Percentiles rank a stretch among this genome's conserved stretches.
Evolutionary conservation across 768 basidiomycete species (phyloP).

Genomic region (Hygrophorus russula): DNA sequence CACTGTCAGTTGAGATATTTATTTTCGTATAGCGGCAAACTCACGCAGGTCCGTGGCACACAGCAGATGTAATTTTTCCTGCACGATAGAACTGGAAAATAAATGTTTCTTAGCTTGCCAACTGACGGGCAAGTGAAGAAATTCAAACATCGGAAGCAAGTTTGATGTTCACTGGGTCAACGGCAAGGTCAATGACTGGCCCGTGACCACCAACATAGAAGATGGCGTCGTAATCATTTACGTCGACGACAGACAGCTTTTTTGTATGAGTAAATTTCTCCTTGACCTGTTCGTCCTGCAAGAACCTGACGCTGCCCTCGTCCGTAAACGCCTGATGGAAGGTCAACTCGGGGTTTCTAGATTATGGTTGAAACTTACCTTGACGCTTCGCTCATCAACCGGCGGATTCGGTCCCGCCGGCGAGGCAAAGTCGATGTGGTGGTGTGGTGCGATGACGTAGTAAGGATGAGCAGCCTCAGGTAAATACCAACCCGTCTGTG

Average conservation of each 20-base stretch:
- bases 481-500: conserved; percentile 60
- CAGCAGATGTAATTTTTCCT: conserved; percentile 57
- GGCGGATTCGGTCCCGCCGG: conserved; percentile 62
- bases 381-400: conserved; percentile 43
- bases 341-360: background rate
- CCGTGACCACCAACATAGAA: conserved; percentile 79
- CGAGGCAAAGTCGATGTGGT: conserved; percentile 47
- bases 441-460: conserved; percentile 39
- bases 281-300: conserved; percentile 41
- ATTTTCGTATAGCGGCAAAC: conserved; percentile 12
- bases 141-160: conserved; percentile 42
- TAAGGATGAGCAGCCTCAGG: conserved; percentile 72
- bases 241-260: conserved; percentile 47
- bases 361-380: conserved; percentile 21
- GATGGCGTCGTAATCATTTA: conserved; percentile 56
- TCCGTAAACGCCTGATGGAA: conserved; percentile 28
- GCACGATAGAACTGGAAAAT: conserved; percentile 46
- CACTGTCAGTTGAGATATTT: background rate
- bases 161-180: conserved; percentile 42
- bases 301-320: conserved; percentile 44
- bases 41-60: conserved; percentile 75
- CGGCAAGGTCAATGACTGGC: conserved; percentile 60
- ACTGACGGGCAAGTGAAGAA: background rate
- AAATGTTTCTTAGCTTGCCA: background rate
- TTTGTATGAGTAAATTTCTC: conserved; percentile 44